Base-by-base conservation (phyloP, 2,329 filamentous ascomycete species). In the Chaetomiaceae sp. region DNA sequence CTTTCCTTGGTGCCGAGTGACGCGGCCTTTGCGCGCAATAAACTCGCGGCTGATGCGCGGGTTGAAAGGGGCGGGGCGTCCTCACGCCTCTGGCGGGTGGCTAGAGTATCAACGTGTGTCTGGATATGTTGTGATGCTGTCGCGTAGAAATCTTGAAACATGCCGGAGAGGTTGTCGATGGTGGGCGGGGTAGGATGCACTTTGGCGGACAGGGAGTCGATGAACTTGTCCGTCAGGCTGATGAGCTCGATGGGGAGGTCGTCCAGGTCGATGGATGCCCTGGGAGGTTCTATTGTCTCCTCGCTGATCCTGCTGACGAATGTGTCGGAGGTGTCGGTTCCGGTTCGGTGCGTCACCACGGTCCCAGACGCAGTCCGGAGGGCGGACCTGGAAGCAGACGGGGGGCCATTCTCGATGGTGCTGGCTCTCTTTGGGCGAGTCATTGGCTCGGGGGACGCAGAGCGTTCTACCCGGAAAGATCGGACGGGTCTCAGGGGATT, bases 61-160 rank as follows among this genome's bases (percentile, higher is more conserved):
- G 82, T 76, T 5, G 83, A 74, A n/a, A 66, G 63, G 3, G 79
- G 71, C 0, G 53, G 43, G 5, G 54, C 43, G 13, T 72, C 73
- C 55, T 86, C 82, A 31, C 89, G 84, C 52, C 81, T 86, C 59
- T 93, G 81, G 37, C 83, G 81, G 17, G 85, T 86, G 2, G 87
- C 86, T 13, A 96, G 75, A 2, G 86, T 82, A 31, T 85, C 86
- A 57, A 96, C 88, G 66, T 97, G 91, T 1, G 89, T 96, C 47
- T 82, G 81, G 53, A 97, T 91, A 60, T 93, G 88, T 2, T 83
- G 78, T 10, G 89, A 86, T 19, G 91, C 89, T 50, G 84, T 79
- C 37, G 79, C 73, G 65, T 99, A 99, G 67, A 97, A 99, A 51
- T 95, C 89, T 69, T 99, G 93, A 65, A 97, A 97, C 47, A 93